These are phyloP conservation scores for Rubroshorea leprosula DNA, from an alignment of 345 rosid species.

Conservation along the genomic window DNA sequence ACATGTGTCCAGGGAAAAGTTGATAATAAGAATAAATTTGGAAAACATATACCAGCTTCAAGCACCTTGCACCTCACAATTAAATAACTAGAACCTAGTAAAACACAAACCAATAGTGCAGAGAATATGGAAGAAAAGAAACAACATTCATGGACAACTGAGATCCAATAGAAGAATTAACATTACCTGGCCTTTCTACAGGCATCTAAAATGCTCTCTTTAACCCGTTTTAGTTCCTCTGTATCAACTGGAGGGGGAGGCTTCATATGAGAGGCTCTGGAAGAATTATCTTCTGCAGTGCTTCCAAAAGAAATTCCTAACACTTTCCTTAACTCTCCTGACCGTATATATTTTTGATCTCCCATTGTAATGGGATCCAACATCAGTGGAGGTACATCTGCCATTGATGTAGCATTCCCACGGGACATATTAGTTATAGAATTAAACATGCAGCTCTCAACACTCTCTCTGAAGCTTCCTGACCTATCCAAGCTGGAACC, in stretches of 20 bases:
- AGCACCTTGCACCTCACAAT: neutral
- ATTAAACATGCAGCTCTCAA: slow-evolving; percentile 32
- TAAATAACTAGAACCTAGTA: slow-evolving; percentile 4
- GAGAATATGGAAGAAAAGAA: neutral
- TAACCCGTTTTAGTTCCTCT: slow-evolving; percentile 49
- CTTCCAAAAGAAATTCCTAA: slow-evolving; percentile 39
- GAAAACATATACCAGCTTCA: slow-evolving; percentile 12
- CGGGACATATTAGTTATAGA: slow-evolving; percentile 29
- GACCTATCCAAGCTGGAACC: slow-evolving; percentile 40
- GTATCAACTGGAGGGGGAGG: slow-evolving; percentile 30
- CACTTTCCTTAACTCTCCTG: slow-evolving; percentile 40
- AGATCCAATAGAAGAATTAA: neutral
- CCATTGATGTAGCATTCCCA: slow-evolving; percentile 23
- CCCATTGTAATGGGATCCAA: slow-evolving; percentile 47
- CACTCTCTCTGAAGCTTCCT: slow-evolving; percentile 44
- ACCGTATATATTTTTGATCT: slow-evolving; percentile 29
- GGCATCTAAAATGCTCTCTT: slow-evolving; percentile 28
- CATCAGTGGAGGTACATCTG: slow-evolving; percentile 22
- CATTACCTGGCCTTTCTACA: slow-evolving; percentile 40
- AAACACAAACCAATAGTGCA: slow-evolving; percentile 2
- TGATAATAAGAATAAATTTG: slow-evolving; percentile 3
- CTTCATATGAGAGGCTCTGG: slow-evolving; percentile 40
- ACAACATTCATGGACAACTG: slow-evolving; percentile 8
- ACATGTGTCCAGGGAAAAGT: slow-evolving; percentile 2
- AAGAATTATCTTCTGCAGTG: slow-evolving; percentile 34